phyloP scores from a whole-genome alignment of 768 basidiomycete species.

The Leccinum boreale region DNA sequence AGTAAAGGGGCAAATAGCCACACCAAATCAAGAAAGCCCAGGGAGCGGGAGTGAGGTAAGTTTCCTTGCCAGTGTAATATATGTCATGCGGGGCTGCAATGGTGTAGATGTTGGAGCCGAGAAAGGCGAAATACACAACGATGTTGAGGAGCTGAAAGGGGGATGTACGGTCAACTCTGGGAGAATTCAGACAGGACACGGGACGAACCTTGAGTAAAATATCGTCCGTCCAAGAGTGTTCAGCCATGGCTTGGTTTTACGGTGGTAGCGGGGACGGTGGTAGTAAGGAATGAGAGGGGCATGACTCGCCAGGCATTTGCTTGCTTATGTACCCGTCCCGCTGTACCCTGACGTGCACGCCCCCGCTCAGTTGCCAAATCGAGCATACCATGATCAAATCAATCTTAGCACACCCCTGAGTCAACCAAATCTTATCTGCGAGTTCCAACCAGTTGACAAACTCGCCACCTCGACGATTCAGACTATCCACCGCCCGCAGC shows the following conservation, averaged over 20 bases:
- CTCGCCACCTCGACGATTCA: not conserved
- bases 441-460: not conserved
- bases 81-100: constrained; percentile 70
- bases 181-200: not conserved
- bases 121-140: constrained; percentile 76
- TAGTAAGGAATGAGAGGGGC: constrained; percentile 20
- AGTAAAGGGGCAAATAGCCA: constrained; percentile 12
- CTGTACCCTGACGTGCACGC: constrained; percentile 21
- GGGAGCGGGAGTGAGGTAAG: constrained; percentile 91
- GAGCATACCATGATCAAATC: not conserved
- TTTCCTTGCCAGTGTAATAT: constrained; percentile 75
- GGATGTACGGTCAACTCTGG: not conserved
- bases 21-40: constrained; percentile 93
- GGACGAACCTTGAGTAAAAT: constrained; percentile 70
- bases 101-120: constrained; percentile 90
- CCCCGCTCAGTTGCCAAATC: constrained; percentile 10
- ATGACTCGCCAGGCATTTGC: constrained; percentile 3
- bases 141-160: constrained; percentile 65
- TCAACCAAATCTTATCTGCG: not conserved
- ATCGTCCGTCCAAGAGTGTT: constrained; percentile 67
- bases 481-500: not conserved
- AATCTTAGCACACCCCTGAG: not conserved
- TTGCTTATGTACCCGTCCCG: constrained; percentile 30
- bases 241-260: constrained; percentile 41
- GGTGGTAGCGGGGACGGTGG: constrained; percentile 3